Evolutionary conservation across 1,284 basidiomycete genomes (phyloP).

Genomic region (Puccinia brachypodii): DNA sequence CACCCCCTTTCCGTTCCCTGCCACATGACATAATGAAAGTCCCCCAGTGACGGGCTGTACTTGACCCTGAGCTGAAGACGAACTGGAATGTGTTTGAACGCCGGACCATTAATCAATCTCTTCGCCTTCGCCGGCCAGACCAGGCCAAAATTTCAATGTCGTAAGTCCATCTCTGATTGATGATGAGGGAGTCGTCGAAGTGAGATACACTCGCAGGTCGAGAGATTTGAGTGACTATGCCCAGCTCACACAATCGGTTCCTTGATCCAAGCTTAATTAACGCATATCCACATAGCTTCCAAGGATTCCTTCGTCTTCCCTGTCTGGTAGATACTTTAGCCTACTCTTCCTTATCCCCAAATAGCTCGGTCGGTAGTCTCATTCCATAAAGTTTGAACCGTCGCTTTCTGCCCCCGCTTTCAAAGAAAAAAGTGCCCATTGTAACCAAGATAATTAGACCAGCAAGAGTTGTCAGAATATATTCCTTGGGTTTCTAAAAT

Average conservation of each 20-base stretch:
- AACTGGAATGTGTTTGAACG: neutral
- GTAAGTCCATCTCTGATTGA: neutral
- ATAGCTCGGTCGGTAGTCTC: neutral
- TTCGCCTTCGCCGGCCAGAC: neutral
- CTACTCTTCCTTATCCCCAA: neutral
- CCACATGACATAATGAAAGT: neutral
- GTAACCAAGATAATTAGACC: neutral
- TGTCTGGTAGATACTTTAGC: neutral
- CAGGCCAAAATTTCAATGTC: neutral
- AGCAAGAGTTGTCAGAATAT: neutral
- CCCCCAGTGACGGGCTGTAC: neutral
- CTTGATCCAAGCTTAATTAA: constrained; percentile 11
- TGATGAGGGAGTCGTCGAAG: no score
- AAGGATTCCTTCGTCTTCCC: neutral
- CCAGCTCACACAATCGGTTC: constrained; percentile 18
- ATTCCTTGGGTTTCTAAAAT: neutral
- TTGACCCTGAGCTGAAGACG: neutral
- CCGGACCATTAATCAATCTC: neutral
- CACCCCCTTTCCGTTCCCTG: no score
- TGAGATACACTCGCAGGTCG: no score
- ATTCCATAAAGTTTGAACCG: neutral
- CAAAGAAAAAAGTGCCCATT: neutral
- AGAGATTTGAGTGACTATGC: neutral
- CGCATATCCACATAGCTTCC: neutral
- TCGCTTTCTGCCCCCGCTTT: neutral